These are phyloP conservation scores for Boletus rubescentipes DNA, from an alignment of 768 basidiomycete species.

Conservation along the genomic window DNA sequence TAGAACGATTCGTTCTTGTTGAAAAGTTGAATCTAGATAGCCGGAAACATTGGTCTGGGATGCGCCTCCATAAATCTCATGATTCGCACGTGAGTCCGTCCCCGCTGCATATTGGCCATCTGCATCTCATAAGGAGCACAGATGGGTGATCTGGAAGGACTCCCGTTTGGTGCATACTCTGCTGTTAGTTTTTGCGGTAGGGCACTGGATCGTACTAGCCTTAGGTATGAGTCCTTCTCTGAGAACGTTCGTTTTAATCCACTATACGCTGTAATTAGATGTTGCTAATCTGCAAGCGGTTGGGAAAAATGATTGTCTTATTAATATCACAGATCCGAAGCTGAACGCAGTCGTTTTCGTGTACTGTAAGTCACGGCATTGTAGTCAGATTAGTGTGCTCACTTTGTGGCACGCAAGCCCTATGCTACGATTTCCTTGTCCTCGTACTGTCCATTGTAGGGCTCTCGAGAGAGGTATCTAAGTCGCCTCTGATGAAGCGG, in stretches of 20 bases:
- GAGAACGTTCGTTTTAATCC: not conserved
- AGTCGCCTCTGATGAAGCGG: conserved; percentile 16
- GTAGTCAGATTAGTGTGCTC: not conserved
- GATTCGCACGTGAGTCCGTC: conserved; percentile 27
- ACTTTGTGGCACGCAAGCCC: conserved; percentile 12
- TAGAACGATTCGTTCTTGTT: not conserved
- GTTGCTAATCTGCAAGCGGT: conserved; percentile 4
- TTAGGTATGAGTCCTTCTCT: conserved; percentile 6
- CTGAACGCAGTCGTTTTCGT: conserved; percentile 10
- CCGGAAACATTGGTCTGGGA: conserved; percentile 15
- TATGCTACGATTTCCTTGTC: conserved; percentile 21
- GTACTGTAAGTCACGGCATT: conserved; percentile 18
- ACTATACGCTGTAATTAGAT: conserved; percentile 10
- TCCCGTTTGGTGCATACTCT: conserved; percentile 16
- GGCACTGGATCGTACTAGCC: conserved; percentile 24
- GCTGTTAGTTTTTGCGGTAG: conserved; percentile 9
- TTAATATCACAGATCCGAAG: not conserved
- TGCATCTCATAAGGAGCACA: conserved; percentile 1
- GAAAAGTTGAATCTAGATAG: conserved; percentile 8
- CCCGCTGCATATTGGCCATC: not conserved
- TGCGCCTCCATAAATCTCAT: conserved; percentile 27
- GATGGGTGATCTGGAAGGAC: conserved; percentile 30
- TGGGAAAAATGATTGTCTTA: not conserved
- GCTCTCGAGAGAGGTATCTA: conserved; percentile 14
- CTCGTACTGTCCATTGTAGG: conserved; percentile 17